phyloP scores from a whole-genome alignment of 179 eudicot genomes.

The Actinidia arguta region DNA sequence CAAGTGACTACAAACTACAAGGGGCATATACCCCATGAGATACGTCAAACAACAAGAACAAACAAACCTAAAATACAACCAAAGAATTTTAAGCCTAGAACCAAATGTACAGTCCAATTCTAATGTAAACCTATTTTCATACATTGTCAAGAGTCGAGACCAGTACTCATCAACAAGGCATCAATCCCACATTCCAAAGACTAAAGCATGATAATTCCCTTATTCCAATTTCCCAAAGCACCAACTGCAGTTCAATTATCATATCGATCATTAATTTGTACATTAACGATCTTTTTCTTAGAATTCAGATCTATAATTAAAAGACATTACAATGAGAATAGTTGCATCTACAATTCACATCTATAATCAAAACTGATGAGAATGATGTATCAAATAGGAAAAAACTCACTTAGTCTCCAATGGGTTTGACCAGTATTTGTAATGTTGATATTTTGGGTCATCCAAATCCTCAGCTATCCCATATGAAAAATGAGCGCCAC shows the following conservation, averaged over 20 bases:
- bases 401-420: conserved; percentile 74
- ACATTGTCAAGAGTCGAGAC: too few relatives aligned
- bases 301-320: not conserved
- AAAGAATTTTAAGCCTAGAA: too few relatives aligned
- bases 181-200: not conserved
- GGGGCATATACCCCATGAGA: too few relatives aligned
- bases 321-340: not conserved
- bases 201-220: not conserved
- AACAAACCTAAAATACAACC: too few relatives aligned
- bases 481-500: conserved; percentile 75
- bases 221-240: conserved; percentile 3
- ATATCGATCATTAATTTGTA: not conserved
- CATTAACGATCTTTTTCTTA: not conserved
- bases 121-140: too few relatives aligned
- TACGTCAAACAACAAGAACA: too few relatives aligned
- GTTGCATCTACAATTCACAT: not conserved
- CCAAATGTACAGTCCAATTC: too few relatives aligned
- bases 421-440: conserved; percentile 92
- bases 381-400: not conserved
- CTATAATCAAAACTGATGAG: not conserved
- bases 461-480: conserved; percentile 86
- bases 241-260: conserved; percentile 1
- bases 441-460: conserved; percentile 76
- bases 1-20: too few relatives aligned
- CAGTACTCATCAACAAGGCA: not conserved